Conservation (phyloP, 2,329 filamentous ascomycete species). For the Clathrospora elynae region DNA sequence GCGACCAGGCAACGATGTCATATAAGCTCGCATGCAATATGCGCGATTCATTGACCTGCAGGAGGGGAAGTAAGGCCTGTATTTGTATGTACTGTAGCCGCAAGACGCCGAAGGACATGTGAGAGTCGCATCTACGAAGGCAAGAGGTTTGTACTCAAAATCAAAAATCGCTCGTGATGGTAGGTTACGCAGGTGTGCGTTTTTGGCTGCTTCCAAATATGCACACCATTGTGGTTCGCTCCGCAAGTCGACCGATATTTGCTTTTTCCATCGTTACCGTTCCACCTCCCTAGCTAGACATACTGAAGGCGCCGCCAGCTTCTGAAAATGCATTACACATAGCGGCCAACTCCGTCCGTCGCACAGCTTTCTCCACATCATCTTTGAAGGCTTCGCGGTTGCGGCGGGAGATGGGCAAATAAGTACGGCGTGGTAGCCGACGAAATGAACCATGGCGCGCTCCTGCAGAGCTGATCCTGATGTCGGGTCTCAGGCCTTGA, state of each 20-base stretch:
- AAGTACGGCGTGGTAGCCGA: conserved; percentile 23
- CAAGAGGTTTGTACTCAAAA: too few relatives aligned
- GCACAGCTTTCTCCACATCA: conserved; percentile 14
- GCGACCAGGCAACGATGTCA: conserved; percentile 18
- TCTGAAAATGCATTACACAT: conserved; percentile 15
- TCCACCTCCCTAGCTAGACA: background rate
- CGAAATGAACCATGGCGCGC: conserved; percentile 30
- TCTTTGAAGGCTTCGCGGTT: conserved; percentile 11
- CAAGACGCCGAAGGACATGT: background rate
- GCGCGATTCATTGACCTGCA: conserved; percentile 27
- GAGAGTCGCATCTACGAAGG: too few relatives aligned
- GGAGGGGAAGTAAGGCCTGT: conserved; percentile 19
- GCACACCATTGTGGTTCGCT: conserved; percentile 22
- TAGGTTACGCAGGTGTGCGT: too few relatives aligned
- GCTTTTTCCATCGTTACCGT: conserved; percentile 41
- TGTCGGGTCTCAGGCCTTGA: conserved; percentile 10
- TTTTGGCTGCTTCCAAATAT: conserved; percentile 17
- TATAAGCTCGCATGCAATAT: conserved; percentile 14
- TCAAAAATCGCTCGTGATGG: too few relatives aligned
- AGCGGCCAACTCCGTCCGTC: conserved; percentile 10
- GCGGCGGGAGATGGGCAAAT: conserved; percentile 28
- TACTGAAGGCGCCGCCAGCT: conserved; percentile 9
- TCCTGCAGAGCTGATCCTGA: conserved; percentile 38
- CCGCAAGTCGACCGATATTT: conserved; percentile 23
- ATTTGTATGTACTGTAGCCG: conserved; percentile 3